Conservation (phyloP, 208 protist species). For the Lotmaria passim region DNA sequence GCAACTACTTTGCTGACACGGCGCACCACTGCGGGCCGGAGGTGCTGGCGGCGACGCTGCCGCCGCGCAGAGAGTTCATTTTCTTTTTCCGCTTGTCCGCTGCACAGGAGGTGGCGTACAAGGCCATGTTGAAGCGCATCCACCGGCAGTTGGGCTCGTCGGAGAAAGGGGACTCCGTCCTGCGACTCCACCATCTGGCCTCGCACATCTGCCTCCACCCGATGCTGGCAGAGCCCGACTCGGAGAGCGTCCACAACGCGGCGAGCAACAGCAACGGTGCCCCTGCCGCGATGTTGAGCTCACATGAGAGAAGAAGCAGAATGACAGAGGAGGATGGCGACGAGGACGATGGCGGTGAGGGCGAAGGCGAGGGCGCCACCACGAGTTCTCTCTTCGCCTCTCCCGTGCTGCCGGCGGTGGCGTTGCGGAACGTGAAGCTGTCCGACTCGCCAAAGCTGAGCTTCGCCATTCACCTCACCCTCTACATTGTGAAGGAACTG, state of each 20-base stretch:
- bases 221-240: conserved; percentile 9
- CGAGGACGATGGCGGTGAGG: conserved; percentile 27
- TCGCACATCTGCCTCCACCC: conserved; percentile 84
- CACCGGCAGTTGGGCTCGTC: conserved; percentile 8
- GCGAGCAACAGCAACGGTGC: no score
- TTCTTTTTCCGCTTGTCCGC: conserved; percentile 70
- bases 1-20: conserved; percentile 61
- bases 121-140: conserved; percentile 46
- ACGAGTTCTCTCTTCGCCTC: neutral
- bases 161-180: conserved; percentile 28
- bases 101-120: conserved; percentile 76
- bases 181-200: conserved; percentile 67
- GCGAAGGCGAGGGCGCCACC: conserved; percentile 15
- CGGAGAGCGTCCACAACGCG: neutral
- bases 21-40: conserved; percentile 82
- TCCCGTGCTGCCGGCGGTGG: conserved; percentile 3
- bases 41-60: conserved; percentile 70
- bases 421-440: conserved; percentile 32
- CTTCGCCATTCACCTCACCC: conserved; percentile 58
- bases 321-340: neutral
- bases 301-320: neutral
- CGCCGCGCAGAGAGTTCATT: conserved; percentile 66
- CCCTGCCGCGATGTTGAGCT: no score
- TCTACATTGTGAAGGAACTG: conserved; percentile 51
- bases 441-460: conserved; percentile 70